Conservation (phyloP, 768 basidiomycete genomes). For the Mycena venus region DNA sequence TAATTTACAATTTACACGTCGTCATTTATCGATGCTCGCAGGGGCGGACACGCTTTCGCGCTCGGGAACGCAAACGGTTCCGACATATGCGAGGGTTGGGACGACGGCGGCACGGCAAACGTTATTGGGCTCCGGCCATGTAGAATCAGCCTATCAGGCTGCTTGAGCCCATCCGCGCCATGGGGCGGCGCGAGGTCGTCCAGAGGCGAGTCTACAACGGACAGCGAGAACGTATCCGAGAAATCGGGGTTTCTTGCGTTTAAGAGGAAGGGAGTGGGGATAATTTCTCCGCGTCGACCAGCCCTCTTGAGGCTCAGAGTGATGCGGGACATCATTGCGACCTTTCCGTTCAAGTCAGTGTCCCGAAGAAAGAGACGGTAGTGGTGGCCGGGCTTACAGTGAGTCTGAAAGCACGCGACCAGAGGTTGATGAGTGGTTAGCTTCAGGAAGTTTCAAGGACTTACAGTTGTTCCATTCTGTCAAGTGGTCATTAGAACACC, state of each 20-base stretch:
- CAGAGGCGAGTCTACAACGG: neutral
- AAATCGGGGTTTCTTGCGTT: conserved; percentile 6
- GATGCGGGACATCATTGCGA: conserved; percentile 63
- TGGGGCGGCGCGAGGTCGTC: neutral
- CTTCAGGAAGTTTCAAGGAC: neutral
- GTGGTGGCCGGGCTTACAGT: conserved; percentile 39
- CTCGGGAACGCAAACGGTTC: conserved; percentile 7
- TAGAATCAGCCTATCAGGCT: conserved; percentile 14
- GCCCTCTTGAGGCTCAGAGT: conserved; percentile 56
- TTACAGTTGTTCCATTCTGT: conserved; percentile 39
- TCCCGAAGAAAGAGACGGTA: conserved; percentile 40
- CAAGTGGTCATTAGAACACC: neutral
- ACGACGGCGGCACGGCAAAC: conserved; percentile 26
- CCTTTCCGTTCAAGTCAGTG: conserved; percentile 35
- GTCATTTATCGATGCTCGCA: neutral
- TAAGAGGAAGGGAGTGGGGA: conserved; percentile 5
- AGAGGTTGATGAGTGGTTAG: neutral
- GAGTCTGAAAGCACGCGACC: neutral
- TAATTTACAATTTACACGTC: neutral
- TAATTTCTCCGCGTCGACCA: conserved; percentile 16
- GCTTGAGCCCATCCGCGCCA: neutral
- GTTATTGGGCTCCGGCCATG: conserved; percentile 19
- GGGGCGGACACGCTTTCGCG: neutral
- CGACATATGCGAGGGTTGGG: conserved; percentile 12
- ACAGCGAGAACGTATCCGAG: conserved; percentile 8